A percentile compares a stretch with the other conserved stretches of the same genome.
These are phyloP conservation scores for Paspalum notatum DNA, from an alignment of 176 grass and related monocot species.

Conservation along the genomic window DNA sequence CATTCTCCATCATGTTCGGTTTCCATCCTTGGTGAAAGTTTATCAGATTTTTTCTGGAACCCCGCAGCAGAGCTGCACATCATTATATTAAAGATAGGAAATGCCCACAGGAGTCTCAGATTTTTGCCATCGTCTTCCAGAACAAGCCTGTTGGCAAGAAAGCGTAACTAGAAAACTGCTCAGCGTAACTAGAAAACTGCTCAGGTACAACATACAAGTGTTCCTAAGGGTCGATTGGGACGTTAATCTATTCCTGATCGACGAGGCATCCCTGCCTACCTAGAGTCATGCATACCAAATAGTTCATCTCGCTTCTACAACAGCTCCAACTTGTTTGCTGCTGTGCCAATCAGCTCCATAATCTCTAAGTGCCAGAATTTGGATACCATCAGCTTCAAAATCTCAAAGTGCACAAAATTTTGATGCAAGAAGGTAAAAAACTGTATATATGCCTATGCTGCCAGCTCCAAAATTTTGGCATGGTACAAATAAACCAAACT, in stretches of 20 bases:
- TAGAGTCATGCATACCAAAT: neutral
- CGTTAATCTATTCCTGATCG: neutral
- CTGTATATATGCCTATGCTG: neutral
- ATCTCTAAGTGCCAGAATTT: neutral
- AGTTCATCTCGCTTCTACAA: neutral
- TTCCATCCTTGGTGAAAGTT: neutral
- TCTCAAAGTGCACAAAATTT: neutral
- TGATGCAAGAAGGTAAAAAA: neutral
- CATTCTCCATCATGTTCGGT: neutral
- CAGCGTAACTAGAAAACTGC: neutral
- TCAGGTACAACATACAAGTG: neutral
- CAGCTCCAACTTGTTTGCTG: slow-evolving; percentile 1
- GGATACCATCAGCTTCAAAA: neutral
- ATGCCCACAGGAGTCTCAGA: too few relatives aligned
- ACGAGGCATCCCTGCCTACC: neutral
- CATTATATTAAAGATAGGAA: too few relatives aligned
- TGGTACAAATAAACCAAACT: neutral
- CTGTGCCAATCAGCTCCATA: neutral
- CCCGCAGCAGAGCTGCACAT: too few relatives aligned
- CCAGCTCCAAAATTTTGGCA: neutral
- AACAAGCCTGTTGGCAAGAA: neutral
- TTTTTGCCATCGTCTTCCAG: too few relatives aligned
- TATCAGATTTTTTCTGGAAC: neutral
- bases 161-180: neutral
- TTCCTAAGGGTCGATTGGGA: neutral